Base-by-base conservation (phyloP, 352 stramenopile species). In the Globisporangium parvum region DNA sequence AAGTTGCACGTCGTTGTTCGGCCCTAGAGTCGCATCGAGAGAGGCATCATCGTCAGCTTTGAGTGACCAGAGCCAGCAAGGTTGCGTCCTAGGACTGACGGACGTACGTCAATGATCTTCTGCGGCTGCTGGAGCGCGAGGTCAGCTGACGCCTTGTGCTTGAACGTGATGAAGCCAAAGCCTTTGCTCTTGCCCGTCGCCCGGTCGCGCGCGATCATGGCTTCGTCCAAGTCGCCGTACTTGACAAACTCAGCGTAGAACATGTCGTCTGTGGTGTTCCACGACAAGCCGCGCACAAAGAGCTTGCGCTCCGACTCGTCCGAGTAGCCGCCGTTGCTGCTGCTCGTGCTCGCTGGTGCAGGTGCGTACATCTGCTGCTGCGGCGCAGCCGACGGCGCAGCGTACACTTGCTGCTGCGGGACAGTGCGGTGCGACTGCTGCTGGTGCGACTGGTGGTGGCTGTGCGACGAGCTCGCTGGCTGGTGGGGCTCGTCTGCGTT, bases 151-250 rank as follows among this genome's bases (percentile, higher is more conserved):
- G 56, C 47, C 42, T 77, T 72, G n/a, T 87, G 60, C 31, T 65
- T 65, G 57, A 70, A 91, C 31, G 67, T 85, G 50, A 89, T 70
- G 41, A 88, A 90, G 26, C 71, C 81, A 54, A 75, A 91, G n/a
- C 79, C 73, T 56, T 85, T 88, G 62, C 64, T 82, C 58, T 79
- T 82, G 31, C 75, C 77, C 0, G 79, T 86, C 26, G 70, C 62
- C 20, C 65, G 75, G 51, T 92, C 72, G 15, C 68, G 63, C 21
- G 72, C 66, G 45, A 90, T 64, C 24, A 60, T 60, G 31, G 71
- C 68, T 47, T 73, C 66, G 24, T 79, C 67, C n/a, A 90, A 48
- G 14, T 88, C 77, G 35, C 81, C 81, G 52, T 71, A 92, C 51
- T 85, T 77, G 41, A 70, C 46, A 47, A 90, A 92, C 63, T 84